Evolutionary conservation across 1,139 yeast species (phyloP).

Genomic region (Kodamaea anthophila): DNA sequence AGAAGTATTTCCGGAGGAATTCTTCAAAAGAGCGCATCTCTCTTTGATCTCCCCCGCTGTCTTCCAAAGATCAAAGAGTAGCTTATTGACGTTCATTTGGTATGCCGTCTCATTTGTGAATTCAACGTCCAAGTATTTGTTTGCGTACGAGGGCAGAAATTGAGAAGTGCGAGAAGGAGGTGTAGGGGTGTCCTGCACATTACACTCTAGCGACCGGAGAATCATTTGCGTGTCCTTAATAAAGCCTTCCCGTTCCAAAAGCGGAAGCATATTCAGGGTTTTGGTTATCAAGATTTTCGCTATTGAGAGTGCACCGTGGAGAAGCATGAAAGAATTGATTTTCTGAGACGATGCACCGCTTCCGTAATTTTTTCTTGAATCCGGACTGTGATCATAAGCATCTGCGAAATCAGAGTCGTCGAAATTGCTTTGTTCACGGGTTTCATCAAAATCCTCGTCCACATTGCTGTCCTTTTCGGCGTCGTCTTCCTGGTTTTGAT

Average conservation of each 20-base stretch:
- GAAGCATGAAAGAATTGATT: conserved; percentile 17
- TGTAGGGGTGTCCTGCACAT: not conserved
- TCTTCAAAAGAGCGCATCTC: conserved; percentile 14
- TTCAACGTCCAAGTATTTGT: conserved; percentile 29
- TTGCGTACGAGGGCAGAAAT: conserved; percentile 11
- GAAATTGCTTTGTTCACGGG: conserved; percentile 6
- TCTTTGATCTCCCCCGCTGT: conserved; percentile 18
- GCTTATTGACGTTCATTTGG: conserved; percentile 15
- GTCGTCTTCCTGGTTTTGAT: conserved; percentile 10
- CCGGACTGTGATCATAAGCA: conserved; percentile 2
- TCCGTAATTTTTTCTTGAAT: conserved; percentile 8
- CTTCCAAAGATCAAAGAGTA: conserved; percentile 16
- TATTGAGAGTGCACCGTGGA: conserved; percentile 50
- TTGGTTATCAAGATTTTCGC: conserved; percentile 40
- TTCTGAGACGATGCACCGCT: conserved; percentile 5
- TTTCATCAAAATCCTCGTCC: conserved; percentile 5
- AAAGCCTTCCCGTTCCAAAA: conserved; percentile 70
- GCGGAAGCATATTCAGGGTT: conserved; percentile 39
- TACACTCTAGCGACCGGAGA: conserved; percentile 7
- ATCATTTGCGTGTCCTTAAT: conserved; percentile 41
- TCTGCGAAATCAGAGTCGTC: conserved; percentile 8
- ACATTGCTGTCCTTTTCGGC: conserved; percentile 11
- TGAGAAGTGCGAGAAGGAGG: conserved; percentile 1
- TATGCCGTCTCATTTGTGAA: conserved; percentile 26
- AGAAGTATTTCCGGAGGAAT: conserved; percentile 8